Base-by-base conservation (phyloP, 75 land plant genomes). In the Gnetum montanum region DNA sequence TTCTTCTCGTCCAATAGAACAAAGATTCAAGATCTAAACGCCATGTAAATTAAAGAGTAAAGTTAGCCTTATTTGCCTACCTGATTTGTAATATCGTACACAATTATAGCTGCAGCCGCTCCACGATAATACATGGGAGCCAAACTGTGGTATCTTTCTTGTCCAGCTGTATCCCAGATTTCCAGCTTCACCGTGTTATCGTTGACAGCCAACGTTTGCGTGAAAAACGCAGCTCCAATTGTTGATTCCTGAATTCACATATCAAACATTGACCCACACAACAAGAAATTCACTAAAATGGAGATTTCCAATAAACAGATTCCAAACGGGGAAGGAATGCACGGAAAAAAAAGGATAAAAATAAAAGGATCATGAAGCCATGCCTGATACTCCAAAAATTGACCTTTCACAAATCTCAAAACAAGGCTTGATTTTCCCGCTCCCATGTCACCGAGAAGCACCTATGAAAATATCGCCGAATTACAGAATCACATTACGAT, bases 121-220 rank as follows among this genome's bases (percentile, higher is more conserved):
- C 93, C 93, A 8, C 93, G 73, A 43, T 88, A 88, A 50, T 88
- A 88, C 93, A 88, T 88, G 3, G 93, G 93, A 54, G 93, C 90
- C 61, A 88, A 67, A 57, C 93, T 88, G 53, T 88, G 89, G 35
- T 88, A 88, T 49, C 93, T 59, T 48, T 88, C 93, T 52, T 88
- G 93, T 24, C 93, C 93, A 28, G 93, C 93, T 34, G 93, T 88
- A 57, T 88, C 93, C 93, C 93, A 87, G 51, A 87, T 87, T 57
- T 87, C 91, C 74, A 86, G 76, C 44, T 86, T 86, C 33, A 86
- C 70, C 23, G 83, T 86, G 8, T 83, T 81, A 35, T 87, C 91
- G 55, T 74, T 71, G 18, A 87, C 57, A n/a, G 89, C 79, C 28
- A 88, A 25, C 19, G 73, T 66, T 64, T 88, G 93, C 22, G 93